Conservation (phyloP, 495 filamentous ascomycete genomes). For the Xylaria grammica region DNA sequence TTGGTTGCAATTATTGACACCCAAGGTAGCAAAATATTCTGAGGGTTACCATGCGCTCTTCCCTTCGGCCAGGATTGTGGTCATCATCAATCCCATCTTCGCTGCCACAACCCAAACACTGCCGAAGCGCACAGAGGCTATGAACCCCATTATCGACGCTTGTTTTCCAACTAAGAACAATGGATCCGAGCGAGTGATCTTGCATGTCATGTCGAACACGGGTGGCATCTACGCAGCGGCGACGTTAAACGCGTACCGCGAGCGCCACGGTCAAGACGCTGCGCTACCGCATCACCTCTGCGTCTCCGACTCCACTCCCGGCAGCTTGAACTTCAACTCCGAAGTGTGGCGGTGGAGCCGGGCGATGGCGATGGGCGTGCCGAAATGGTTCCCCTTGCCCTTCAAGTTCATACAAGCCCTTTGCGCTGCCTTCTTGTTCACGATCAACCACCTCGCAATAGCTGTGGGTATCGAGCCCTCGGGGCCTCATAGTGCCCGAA, state of each 20-base stretch:
- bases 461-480: slow-evolving; percentile 41
- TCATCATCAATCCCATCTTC: slow-evolving; percentile 55
- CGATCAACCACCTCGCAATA: slow-evolving; percentile 36
- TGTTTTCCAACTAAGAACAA: slow-evolving; percentile 43
- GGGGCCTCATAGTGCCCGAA: slow-evolving; percentile 40
- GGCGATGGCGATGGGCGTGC: slow-evolving; percentile 57
- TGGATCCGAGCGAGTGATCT: slow-evolving; percentile 42
- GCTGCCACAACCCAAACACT: slow-evolving; percentile 49
- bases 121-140: slow-evolving; percentile 46
- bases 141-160: slow-evolving; percentile 56
- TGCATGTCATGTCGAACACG: slow-evolving; percentile 60
- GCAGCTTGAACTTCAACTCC: slow-evolving; percentile 50
- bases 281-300: slow-evolving; percentile 52
- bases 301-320: slow-evolving; percentile 59
- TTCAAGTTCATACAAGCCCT: slow-evolving; percentile 47
- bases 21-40: slow-evolving; percentile 49
- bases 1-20: not conserved
- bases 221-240: slow-evolving; percentile 57
- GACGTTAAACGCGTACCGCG: slow-evolving; percentile 52
- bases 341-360: slow-evolving; percentile 56
- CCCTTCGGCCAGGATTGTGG: slow-evolving; percentile 50
- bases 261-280: slow-evolving; percentile 39
- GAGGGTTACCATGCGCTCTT: slow-evolving; percentile 58
- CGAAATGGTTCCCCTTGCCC: slow-evolving; percentile 47
- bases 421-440: slow-evolving; percentile 45